These are phyloP conservation scores for Agaricus sinodeliciosus DNA, from an alignment of 768 basidiomycete genomes.

Conservation along the genomic window DNA sequence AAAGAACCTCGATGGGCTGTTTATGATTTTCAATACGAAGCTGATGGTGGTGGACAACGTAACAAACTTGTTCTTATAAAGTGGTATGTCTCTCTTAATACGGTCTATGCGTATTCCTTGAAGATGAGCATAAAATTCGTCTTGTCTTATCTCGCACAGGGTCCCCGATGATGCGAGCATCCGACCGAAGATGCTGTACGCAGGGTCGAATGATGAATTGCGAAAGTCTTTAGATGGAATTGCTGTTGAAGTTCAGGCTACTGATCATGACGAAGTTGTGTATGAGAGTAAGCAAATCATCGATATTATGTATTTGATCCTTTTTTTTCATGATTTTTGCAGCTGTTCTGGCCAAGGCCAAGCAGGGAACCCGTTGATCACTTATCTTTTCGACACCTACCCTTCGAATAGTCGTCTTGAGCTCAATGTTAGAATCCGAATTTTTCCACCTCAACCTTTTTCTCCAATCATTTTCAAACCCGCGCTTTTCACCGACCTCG, in stretches of 20 bases:
- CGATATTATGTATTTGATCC: neutral
- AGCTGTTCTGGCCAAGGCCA: slow-evolving; percentile 24
- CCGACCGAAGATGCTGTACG: slow-evolving; percentile 90
- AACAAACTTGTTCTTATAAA: slow-evolving; percentile 81
- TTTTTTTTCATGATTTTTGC: slow-evolving; percentile 2
- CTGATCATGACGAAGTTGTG: slow-evolving; percentile 67
- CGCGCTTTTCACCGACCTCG: no score
- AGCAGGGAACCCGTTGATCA: neutral
- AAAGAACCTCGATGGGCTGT: slow-evolving; percentile 81
- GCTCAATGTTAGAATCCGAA: neutral
- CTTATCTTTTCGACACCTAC: neutral
- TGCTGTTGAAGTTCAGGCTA: slow-evolving; percentile 79
- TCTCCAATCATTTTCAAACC: no score
- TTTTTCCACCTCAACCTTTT: neutral
- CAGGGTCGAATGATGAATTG: slow-evolving; percentile 81
- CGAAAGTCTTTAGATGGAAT: slow-evolving; percentile 70
- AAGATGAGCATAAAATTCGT: no score
- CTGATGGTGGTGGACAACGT: slow-evolving; percentile 66
- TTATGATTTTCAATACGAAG: slow-evolving; percentile 84
- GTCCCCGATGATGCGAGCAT: slow-evolving; percentile 79
- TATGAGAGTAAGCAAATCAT: slow-evolving; percentile 51
- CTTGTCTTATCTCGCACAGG: slow-evolving; percentile 39
- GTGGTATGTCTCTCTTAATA: slow-evolving; percentile 56
- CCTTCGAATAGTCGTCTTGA: neutral
- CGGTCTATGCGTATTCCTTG: neutral